Percentiles rank a stretch among this genome's conserved stretches.
Conservation (phyloP, 257 asterid species). For the Leptodermis oblonga region DNA sequence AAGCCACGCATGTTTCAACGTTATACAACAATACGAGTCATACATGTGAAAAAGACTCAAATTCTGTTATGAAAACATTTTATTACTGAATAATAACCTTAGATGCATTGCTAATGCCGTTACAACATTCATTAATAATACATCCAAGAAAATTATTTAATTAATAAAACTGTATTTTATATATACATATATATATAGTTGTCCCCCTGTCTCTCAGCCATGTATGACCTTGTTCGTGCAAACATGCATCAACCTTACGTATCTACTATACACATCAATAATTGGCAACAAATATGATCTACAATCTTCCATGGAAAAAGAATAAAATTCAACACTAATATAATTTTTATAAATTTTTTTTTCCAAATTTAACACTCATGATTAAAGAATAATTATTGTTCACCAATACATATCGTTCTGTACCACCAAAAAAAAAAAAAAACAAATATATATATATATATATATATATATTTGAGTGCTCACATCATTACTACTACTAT, state of each 20-base stretch:
- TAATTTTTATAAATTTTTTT: not conserved
- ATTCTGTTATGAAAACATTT: too few species aligned
- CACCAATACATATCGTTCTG: not conserved
- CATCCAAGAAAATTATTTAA: too few species aligned
- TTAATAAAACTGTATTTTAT: too few species aligned
- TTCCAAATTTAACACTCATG: not conserved
- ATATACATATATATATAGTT: too few species aligned
- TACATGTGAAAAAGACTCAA: too few species aligned
- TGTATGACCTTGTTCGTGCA: not conserved
- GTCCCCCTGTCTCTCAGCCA: not conserved
- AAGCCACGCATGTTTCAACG: too few species aligned
- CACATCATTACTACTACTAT: conserved; percentile 2
- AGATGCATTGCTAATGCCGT: too few species aligned
- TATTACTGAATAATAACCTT: too few species aligned
- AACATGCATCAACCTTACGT: not conserved
- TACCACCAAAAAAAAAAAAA: not conserved
- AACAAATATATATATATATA: too few species aligned
- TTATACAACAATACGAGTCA: too few species aligned
- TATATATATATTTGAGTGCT: not conserved
- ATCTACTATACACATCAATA: not conserved
- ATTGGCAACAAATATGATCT: not conserved
- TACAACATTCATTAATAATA: too few species aligned
- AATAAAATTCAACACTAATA: not conserved
- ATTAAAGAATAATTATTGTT: not conserved
- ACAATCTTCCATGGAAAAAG: not conserved